phyloP scores from a whole-genome alignment of 805 yeast species.

The Scheffersomyces spartinae region DNA sequence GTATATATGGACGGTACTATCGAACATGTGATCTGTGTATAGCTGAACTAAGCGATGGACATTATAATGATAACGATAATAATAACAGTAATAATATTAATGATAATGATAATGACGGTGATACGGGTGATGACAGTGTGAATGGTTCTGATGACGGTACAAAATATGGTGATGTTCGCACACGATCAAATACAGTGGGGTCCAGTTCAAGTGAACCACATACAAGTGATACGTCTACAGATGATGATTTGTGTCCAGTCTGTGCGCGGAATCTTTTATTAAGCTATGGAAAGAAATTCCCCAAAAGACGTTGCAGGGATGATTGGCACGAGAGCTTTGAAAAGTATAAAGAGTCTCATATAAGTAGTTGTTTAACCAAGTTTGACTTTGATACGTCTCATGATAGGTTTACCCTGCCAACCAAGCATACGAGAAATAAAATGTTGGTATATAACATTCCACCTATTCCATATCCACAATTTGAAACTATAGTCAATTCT shows the following conservation, averaged over 20 bases:
- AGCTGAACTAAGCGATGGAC: slow-evolving; percentile 11
- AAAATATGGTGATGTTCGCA: no score
- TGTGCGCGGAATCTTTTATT: slow-evolving; percentile 23
- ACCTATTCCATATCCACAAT: slow-evolving; percentile 30
- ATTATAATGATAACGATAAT: slow-evolving; percentile 1
- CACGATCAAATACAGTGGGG: no score
- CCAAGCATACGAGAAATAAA: slow-evolving; percentile 21
- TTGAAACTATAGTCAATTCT: slow-evolving; percentile 15
- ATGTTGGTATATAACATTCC: slow-evolving; percentile 36
- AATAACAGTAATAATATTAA: slow-evolving; percentile 5
- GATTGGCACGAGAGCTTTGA: slow-evolving; percentile 18
- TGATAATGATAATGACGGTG: slow-evolving; percentile 2
- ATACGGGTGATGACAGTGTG: slow-evolving; percentile 16
- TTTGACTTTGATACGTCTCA: slow-evolving; percentile 25
- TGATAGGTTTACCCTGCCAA: slow-evolving; percentile 18
- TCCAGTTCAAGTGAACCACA: no score
- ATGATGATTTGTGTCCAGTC: slow-evolving; percentile 28
- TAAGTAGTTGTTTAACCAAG: slow-evolving; percentile 23
- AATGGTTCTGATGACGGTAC: no score
- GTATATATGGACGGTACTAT: no score
- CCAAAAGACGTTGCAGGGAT: slow-evolving; percentile 5
- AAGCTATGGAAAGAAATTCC: no score
- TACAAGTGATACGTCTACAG: no score
- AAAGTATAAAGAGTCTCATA: slow-evolving; percentile 23
- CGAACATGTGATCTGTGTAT: slow-evolving; percentile 31